These are phyloP conservation scores for Coniferiporia sulphurascens DNA, from an alignment of 1,284 basidiomycete genomes.

Conservation along the genomic window DNA sequence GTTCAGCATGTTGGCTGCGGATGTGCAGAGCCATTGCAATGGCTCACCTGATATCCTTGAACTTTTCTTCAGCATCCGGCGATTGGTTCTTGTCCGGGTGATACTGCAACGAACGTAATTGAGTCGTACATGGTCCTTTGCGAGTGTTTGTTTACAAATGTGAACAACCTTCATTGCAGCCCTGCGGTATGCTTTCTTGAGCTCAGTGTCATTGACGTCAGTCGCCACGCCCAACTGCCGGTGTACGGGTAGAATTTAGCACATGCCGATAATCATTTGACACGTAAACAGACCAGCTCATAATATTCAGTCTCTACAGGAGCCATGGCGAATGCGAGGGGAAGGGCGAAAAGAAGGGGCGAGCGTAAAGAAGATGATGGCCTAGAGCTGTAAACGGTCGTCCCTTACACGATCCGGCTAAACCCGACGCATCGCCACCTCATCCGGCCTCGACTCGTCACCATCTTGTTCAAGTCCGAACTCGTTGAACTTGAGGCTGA, in stretches of 20 bases:
- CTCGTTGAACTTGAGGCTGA: no score
- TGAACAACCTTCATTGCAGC: slow-evolving; percentile 83
- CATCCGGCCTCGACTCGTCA: not conserved
- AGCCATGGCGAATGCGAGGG: slow-evolving; percentile 29
- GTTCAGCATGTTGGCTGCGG: slow-evolving; percentile 7
- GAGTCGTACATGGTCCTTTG: not conserved
- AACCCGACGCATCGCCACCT: not conserved
- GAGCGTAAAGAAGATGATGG: not conserved
- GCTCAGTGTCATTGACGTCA: slow-evolving; percentile 61
- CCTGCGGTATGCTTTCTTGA: slow-evolving; percentile 96
- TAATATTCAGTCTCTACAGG: slow-evolving; percentile 49
- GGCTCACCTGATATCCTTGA: slow-evolving; percentile 85
- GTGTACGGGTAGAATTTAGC: slow-evolving; percentile 1
- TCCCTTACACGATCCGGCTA: not conserved
- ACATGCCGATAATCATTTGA: not conserved
- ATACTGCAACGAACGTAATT: slow-evolving; percentile 46
- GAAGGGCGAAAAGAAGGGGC: not conserved
- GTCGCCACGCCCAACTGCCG: slow-evolving; percentile 42
- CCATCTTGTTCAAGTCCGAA: no score
- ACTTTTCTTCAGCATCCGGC: slow-evolving; percentile 84
- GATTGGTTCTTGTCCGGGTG: slow-evolving; percentile 93
- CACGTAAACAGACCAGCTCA: slow-evolving; percentile 35
- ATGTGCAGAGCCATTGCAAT: not conserved
- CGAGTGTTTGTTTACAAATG: slow-evolving; percentile 10
- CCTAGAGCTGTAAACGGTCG: not conserved